Base-by-base conservation (phyloP, 768 basidiomycete species). In the Boletus pseudo-olivaceus region DNA sequence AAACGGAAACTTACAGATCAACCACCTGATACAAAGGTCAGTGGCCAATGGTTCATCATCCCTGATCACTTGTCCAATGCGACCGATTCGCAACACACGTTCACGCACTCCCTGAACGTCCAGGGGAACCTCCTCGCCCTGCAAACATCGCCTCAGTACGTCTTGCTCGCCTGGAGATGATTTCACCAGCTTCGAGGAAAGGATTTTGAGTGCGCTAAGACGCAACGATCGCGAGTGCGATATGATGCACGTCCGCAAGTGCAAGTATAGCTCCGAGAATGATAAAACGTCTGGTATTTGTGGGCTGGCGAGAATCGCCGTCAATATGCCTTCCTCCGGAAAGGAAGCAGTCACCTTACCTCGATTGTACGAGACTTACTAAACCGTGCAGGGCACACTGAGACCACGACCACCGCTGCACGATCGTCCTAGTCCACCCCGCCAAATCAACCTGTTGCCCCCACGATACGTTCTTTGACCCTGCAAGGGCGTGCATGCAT, bases 51-150 rank as follows among this genome's bases (percentile, higher is more conserved):
- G 54, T 43, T 85, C 82, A 3, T 77, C 82, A 10, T 79, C 78
- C 42, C 71, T 74, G 42, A 89, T 77, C 6, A 81, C 76, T 55
- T 83, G 80, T 2, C 80, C 84, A 3, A 95, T 78, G 48, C 88
- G 80, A 4, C 83, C 82, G 8, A 96, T 89, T 26, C 85, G 76
- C 63, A 96, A 71, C 4, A 91, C 84, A 41, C 93, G 82, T 63
- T 98, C 96, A 34, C 96, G 78, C 2, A 88, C 88, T 41, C 92
- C 90, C 56, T 86, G 82, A 3, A 88, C 74, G 51, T 93, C 88
- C 34, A 97, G 66, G 2, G 88, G 74, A 5, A 89, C 83, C 54
- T 90, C 82, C 66, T 99, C 97, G 3, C 87, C 90, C 55, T 87
- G 83, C 23, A 93, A 66, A 64, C 89, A 89, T 27, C 80, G 78